Evolutionary conservation across 495 filamentous ascomycete genomes (phyloP).

Genomic region (Aspergillus asperescens): DNA sequence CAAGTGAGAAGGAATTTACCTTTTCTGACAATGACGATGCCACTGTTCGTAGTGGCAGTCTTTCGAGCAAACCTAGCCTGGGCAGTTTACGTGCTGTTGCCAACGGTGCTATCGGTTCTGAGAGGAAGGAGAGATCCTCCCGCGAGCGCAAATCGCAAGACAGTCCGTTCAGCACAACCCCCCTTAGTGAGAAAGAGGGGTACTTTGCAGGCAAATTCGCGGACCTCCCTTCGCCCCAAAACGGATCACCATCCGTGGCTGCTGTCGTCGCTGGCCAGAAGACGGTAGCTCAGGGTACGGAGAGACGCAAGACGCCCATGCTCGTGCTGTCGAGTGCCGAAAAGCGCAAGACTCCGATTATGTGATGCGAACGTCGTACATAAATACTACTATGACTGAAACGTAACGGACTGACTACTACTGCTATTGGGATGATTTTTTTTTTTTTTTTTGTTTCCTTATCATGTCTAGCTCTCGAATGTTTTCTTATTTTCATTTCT

Average conservation of each 20-base stretch:
- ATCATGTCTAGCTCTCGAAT: constrained; percentile 6
- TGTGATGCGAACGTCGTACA: constrained; percentile 38
- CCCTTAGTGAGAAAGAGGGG: constrained; percentile 52
- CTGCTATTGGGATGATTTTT: constrained; percentile 18
- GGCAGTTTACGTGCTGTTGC: constrained; percentile 74
- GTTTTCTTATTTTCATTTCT: constrained; percentile 9
- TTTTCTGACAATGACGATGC: constrained; percentile 83
- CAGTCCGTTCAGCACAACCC: constrained; percentile 40
- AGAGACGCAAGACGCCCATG: constrained; percentile 75
- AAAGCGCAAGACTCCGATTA: constrained; percentile 77
- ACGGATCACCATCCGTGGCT: constrained; percentile 41
- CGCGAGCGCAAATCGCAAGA: constrained; percentile 53
- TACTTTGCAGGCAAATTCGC: constrained; percentile 54
- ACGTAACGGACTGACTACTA: constrained; percentile 27
- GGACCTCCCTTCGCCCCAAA: constrained; percentile 34
- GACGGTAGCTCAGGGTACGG: constrained; percentile 43
- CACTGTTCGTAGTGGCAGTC: constrained; percentile 71
- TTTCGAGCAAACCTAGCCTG: constrained; percentile 72
- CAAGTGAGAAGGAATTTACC: constrained; percentile 78
- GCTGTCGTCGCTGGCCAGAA: constrained; percentile 46
- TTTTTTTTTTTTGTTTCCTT: constrained; percentile 10
- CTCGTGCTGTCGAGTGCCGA: constrained; percentile 83
- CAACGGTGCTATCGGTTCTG: constrained; percentile 80
- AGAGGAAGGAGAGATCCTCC: constrained; percentile 61
- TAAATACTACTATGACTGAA: constrained; percentile 38